Conservation (phyloP, 2,329 filamentous ascomycete genomes). For the Paracorniculantispora psalliotae region DNA sequence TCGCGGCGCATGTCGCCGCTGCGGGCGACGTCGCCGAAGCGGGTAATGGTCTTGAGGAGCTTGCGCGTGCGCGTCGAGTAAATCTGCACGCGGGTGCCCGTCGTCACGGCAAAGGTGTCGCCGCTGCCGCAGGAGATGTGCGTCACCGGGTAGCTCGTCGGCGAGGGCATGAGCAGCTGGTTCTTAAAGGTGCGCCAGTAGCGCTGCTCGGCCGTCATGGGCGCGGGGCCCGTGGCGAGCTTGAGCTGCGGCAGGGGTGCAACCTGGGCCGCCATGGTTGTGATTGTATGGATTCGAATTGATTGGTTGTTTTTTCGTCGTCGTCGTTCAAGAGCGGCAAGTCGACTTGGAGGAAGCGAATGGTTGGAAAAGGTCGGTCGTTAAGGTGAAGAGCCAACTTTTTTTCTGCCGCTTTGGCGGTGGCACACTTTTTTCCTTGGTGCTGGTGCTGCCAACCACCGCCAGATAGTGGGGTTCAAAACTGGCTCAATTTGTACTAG, state of each 20-base stretch:
- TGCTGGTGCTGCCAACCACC: not conserved
- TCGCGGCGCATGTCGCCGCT: conserved; percentile 85
- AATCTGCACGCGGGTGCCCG: conserved; percentile 86
- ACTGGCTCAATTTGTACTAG: conserved; percentile 6
- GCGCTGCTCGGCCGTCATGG: conserved; percentile 83
- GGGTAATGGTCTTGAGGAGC: conserved; percentile 86
- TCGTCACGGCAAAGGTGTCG: conserved; percentile 88
- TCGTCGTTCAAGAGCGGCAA: not conserved
- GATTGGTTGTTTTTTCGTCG: not conserved
- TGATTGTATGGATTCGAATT: conserved; percentile 6
- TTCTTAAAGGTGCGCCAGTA: conserved; percentile 98
- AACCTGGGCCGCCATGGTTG: conserved; percentile 78
- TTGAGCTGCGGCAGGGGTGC: conserved; percentile 75
- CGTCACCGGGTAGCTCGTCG: conserved; percentile 83
- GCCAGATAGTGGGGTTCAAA: not conserved
- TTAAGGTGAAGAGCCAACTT: conserved; percentile 17
- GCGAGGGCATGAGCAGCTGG: conserved; percentile 82
- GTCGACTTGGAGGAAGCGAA: not conserved
- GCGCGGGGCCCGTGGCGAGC: conserved; percentile 75
- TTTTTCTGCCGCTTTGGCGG: conserved; percentile 22
- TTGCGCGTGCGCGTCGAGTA: conserved; percentile 91
- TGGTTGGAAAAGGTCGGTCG: not conserved
- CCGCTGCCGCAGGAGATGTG: conserved; percentile 67
- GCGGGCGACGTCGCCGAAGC: conserved; percentile 87
- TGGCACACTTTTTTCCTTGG: not conserved